Evolutionary conservation across 306 rosid genomes (phyloP).

Genomic region (Sesbania bispinosa): DNA sequence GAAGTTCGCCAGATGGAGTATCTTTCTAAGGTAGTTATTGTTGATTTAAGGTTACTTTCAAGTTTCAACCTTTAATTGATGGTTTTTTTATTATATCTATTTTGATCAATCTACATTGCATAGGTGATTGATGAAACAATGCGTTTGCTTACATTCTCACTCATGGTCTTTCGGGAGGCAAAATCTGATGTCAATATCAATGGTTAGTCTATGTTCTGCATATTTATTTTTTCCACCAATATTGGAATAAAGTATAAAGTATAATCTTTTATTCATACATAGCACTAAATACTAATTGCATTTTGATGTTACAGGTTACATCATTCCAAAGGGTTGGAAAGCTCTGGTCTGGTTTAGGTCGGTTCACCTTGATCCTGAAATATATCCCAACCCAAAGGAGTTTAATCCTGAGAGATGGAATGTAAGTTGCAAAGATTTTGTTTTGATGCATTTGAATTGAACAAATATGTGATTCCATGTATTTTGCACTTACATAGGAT

Average conservation of each 20-base stretch:
- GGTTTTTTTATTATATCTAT: no score
- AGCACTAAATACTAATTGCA: not conserved
- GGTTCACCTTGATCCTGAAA: slow-evolving; percentile 62
- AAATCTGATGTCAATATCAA: slow-evolving; percentile 44
- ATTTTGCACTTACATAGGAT: not conserved
- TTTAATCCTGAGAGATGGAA: slow-evolving; percentile 71
- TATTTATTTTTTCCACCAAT: not conserved
- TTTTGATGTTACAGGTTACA: slow-evolving; percentile 44
- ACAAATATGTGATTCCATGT: not conserved
- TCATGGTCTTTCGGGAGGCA: slow-evolving; percentile 3
- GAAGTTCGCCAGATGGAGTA: no score
- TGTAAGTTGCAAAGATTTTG: slow-evolving; percentile 32
- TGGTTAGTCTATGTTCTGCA: slow-evolving; percentile 19
- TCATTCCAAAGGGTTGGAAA: slow-evolving; percentile 78
- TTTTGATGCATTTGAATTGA: not conserved
- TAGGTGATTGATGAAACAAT: no score
- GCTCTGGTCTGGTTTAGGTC: slow-evolving; percentile 63
- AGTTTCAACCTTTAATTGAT: no score
- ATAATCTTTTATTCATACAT: not conserved
- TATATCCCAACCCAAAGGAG: slow-evolving; percentile 55
- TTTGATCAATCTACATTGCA: no score
- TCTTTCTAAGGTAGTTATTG: no score
- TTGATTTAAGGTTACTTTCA: no score
- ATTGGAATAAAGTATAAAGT: not conserved
- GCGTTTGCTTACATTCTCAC: no score